These are phyloP conservation scores for Dioscorea cayenensis DNA, from an alignment of 116 monocot genomes.

Conservation along the genomic window DNA sequence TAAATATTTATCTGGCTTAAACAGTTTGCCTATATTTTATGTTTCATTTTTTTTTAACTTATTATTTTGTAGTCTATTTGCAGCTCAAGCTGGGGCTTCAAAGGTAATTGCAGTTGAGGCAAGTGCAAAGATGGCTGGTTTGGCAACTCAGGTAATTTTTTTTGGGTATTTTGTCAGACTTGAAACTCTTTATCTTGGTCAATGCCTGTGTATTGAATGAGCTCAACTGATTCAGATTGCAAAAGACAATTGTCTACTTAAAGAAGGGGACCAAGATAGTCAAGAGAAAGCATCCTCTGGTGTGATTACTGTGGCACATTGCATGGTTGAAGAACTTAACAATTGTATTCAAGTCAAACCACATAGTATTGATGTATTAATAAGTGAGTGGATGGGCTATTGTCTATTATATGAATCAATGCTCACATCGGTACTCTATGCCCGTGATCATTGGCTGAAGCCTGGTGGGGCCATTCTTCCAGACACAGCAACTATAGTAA, in stretches of 20 bases:
- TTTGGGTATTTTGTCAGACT: not conserved
- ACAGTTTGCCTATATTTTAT: no score
- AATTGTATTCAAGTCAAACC: slow-evolving; percentile 41
- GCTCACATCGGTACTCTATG: slow-evolving; percentile 92
- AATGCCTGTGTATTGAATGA: not conserved
- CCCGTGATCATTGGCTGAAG: slow-evolving; percentile 91
- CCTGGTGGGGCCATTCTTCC: slow-evolving; percentile 95
- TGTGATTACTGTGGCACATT: slow-evolving; percentile 65
- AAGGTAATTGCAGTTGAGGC: slow-evolving; percentile 91
- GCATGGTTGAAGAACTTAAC: slow-evolving; percentile 91
- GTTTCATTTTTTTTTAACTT: not conserved
- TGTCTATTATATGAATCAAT: slow-evolving; percentile 90
- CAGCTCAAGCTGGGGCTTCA: slow-evolving; percentile 95
- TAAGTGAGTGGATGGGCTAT: slow-evolving; percentile 99
- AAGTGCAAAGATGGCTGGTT: slow-evolving; percentile 82
- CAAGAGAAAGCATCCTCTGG: slow-evolving; percentile 21
- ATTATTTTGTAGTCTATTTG: slow-evolving; percentile 67
- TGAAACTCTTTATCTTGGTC: not conserved
- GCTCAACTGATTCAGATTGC: slow-evolving; percentile 46
- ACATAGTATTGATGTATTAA: slow-evolving; percentile 75
- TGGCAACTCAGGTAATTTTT: slow-evolving; percentile 65
- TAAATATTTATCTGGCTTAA: no score
- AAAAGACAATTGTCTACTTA: slow-evolving; percentile 62
- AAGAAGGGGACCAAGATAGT: slow-evolving; percentile 13
- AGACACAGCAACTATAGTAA: slow-evolving; percentile 85